Percentiles rank a stretch among this genome's conserved stretches.
phyloP scores from a whole-genome alignment of 257 asterid genomes.

The Coffea eugenioides region DNA sequence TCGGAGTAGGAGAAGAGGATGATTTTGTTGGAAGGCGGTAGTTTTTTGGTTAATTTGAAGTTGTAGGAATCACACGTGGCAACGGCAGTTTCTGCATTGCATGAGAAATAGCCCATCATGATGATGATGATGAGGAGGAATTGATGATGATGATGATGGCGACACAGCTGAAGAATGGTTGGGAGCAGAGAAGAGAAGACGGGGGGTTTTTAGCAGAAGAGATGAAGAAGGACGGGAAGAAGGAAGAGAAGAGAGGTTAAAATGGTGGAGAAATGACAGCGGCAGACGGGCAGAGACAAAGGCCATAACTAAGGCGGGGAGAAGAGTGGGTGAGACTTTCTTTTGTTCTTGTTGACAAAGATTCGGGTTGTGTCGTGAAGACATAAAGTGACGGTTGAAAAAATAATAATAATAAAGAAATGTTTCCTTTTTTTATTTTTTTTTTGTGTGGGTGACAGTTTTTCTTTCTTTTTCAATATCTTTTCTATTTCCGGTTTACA shows the following conservation, averaged over 20 bases:
- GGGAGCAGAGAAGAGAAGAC: not conserved
- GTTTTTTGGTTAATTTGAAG: conserved; percentile 40
- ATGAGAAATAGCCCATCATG: conserved; percentile 69
- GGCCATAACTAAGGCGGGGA: conserved; percentile 37
- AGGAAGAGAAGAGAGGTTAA: too few species aligned
- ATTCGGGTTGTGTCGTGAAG: conserved; percentile 18
- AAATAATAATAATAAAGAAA: not conserved
- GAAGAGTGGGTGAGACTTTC: conserved; percentile 18
- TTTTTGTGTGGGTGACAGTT: not conserved
- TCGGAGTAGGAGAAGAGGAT: conserved; percentile 50
- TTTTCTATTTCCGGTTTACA: too few species aligned
- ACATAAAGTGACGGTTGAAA: conserved; percentile 30
- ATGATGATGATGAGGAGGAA: not conserved
- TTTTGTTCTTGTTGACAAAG: conserved; percentile 11
- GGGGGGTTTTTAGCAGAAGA: not conserved
- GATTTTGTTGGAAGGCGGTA: conserved; percentile 28
- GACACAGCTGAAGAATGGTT: not conserved
- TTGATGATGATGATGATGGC: too few species aligned
- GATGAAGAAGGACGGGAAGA: not conserved
- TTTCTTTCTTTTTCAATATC: too few species aligned
- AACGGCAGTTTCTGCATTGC: conserved; percentile 64
- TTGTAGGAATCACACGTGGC: conserved; percentile 64
- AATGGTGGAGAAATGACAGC: not conserved
- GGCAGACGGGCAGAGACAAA: conserved; percentile 17
- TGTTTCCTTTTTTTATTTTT: conserved; percentile 1